phyloP scores from a whole-genome alignment of 2,329 filamentous ascomycete genomes.

The Trichoderma polysporum region DNA sequence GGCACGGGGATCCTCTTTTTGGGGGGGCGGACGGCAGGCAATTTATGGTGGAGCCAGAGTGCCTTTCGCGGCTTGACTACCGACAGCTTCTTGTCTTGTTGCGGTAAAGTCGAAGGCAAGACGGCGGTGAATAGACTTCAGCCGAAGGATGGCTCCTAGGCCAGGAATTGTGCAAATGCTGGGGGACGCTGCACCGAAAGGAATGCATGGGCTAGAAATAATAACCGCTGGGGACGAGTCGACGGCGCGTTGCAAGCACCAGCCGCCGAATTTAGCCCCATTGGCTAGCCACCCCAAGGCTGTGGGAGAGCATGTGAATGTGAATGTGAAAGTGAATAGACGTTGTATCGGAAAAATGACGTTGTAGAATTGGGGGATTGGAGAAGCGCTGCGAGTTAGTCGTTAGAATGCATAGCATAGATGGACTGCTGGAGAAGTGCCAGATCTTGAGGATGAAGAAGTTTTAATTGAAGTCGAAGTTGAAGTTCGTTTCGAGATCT shows the following conservation, averaged over 20 bases:
- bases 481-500: background rate
- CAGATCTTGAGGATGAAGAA: too few relatives aligned
- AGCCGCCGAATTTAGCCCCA: background rate
- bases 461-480: background rate
- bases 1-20: background rate
- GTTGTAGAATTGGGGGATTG: too few relatives aligned
- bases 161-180: background rate
- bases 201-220: background rate
- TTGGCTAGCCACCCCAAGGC: background rate
- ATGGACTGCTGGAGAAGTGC: too few relatives aligned
- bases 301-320: too few relatives aligned
- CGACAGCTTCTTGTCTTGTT: constrained; percentile 17
- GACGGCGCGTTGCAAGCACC: background rate
- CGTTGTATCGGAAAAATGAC: too few relatives aligned
- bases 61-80: constrained; percentile 9
- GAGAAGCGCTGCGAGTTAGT: too few relatives aligned
- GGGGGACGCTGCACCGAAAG: background rate
- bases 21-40: background rate
- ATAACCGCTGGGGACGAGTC: background rate
- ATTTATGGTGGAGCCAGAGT: constrained; percentile 13
- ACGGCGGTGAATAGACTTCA: constrained; percentile 19
- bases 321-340: too few relatives aligned
- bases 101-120: constrained; percentile 10
- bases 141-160: background rate
- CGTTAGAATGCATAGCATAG: too few relatives aligned